Evolutionary conservation across 108 stramenopile species (phyloP), one percentile per base, ranked within the genome.

Genomic region (Cyclotella atomus): DNA sequence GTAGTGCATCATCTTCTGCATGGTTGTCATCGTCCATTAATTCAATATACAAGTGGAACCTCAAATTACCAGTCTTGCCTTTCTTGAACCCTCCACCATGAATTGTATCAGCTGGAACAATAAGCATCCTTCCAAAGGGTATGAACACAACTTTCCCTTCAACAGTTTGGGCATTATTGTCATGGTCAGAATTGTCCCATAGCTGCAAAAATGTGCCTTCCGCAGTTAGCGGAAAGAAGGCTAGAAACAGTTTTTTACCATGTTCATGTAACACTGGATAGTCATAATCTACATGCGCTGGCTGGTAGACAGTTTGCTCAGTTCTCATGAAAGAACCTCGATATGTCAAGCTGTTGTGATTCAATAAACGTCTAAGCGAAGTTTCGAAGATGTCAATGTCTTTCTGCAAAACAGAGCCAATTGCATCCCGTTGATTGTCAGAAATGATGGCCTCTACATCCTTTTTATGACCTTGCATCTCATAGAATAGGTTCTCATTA

Each of bases 271-370:
- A 52, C 10, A 85, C 73, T 20, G 69, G 77, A 61, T 84, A 90
- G 12, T 79, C 72, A 56, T 85, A 90, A 71, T 90, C 89, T n/a
- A 90, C 86, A 76, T 90, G 89, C 1, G 89, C 77, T n/a, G 86
- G 85, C 62, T 90, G 89, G 25, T 83, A 75, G 9, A 87, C 67
- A 15, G 84, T 85, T 45, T 44, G 21, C 61, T 82, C 79, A 1
- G 89, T 87, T 36, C 71, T 59, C 74, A 89, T 70, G 43, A 84
- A 87, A 24, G 89, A 89, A 21, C 83, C 83, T 28, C 77, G 55
- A 33, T 78, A 78, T 1, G 70, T 65, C 44, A 71, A 59, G 16
- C 63, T 56, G n/a, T 6, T 29, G 0, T 66, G 61, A 12, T 52
- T 38, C 29, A 78, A 38, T 75, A 68, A 65, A 27, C 60, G 16